Base-by-base conservation (phyloP, 768 basidiomycete genomes). In the Wakefieldia striispora region DNA sequence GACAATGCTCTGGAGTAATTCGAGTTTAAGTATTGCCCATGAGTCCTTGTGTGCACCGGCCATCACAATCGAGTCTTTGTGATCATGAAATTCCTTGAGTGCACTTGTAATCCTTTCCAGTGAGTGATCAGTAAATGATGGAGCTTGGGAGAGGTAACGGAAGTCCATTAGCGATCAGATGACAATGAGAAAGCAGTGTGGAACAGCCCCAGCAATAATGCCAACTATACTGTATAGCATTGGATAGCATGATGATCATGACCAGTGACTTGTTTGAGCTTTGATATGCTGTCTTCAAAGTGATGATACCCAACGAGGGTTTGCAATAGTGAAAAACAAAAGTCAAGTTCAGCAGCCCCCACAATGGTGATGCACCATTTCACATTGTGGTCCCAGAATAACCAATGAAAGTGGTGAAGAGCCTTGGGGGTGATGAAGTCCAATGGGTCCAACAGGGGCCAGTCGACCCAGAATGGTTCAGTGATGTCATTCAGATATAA, bases 281-380 rank as follows among this genome's bases (percentile, higher is more conserved):
- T 53, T 40, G 70, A 72, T 12, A 76, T 67, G 0, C 74, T 73
- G 16, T 71, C 66, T 10, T 58, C 54, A 45, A 75, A 76, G 20
- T 68, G 66, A 17, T 65, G 53, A 54, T 65, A 71, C 2, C 70
- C 70, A 11, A 60, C 61, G 36, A 58, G 63, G 8, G 66, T 63
- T 19, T 75, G 73, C 9, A 76, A 59, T 13, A 72, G 40, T 1
- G 62, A 65, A 35, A 72, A 69, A 3, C 63, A 60, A 51, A 68
- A 70, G 49, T 75, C 65, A 3, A 76, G 53, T 49, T 77, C 71
- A 1, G 43, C 20, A 0, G 40, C 49, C 0, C 65, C 26, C 4
- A 43, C n/a, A 11, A 31, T 27, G 2, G 13, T 1, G 14, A 45
- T 34, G 17, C 21, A 37, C 36, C 24, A 45, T 17, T 37, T 6